phyloP scores from a whole-genome alignment of 371 early-diverging fungal genomes.

The Rhizopus delemar region DNA sequence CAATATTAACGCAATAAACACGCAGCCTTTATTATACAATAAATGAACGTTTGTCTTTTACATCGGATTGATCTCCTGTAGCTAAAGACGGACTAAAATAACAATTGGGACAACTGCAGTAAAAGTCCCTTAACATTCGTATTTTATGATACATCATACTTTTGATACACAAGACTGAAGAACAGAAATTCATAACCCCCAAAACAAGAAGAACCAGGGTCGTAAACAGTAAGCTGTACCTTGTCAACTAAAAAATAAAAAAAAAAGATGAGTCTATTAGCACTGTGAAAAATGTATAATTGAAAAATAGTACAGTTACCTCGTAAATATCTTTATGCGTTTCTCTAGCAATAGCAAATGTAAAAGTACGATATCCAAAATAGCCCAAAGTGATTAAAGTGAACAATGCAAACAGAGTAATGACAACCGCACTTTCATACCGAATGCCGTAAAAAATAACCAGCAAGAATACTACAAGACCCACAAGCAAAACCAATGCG shows the following conservation, averaged over 20 bases:
- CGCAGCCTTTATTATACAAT: no score
- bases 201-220: slow-evolving; percentile 9
- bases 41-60: no score
- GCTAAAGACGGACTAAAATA: no score
- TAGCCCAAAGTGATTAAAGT: slow-evolving; percentile 19
- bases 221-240: slow-evolving; percentile 11
- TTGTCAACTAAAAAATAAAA: background rate
- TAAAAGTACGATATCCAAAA: slow-evolving; percentile 25
- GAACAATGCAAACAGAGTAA: slow-evolving; percentile 1
- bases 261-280: no score
- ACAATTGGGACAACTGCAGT: slow-evolving; percentile 1
- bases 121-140: background rate
- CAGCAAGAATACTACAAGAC: slow-evolving; percentile 14
- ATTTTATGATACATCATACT: slow-evolving; percentile 8
- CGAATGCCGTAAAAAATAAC: slow-evolving; percentile 7
- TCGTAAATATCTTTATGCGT: slow-evolving; percentile 20
- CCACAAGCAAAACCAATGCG: slow-evolving; percentile 4
- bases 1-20: no score
- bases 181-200: slow-evolving; percentile 10
- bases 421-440: slow-evolving; percentile 5
- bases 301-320: slow-evolving; percentile 9
- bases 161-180: slow-evolving; percentile 11
- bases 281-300: no score
- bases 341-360: slow-evolving; percentile 19
- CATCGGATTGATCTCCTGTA: no score